A percentile compares a stretch with the other conserved stretches of the same genome.
Conservation (phyloP, 345 rosid genomes). For the Crucihimalaya himalaica region DNA sequence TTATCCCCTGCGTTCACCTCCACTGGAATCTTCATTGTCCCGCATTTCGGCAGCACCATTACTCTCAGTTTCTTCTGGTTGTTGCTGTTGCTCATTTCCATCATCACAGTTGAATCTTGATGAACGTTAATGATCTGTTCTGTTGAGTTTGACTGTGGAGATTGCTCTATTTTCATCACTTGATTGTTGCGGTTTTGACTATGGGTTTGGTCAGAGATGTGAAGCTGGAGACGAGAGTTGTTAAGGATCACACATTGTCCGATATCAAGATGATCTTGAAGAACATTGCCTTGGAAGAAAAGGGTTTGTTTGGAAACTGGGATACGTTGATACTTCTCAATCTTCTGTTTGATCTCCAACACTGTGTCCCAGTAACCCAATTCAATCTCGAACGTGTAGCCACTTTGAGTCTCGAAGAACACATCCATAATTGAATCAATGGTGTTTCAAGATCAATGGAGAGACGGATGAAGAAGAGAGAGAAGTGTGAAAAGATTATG, state of each 20-base stretch:
- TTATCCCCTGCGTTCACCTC: slow-evolving; percentile 58
- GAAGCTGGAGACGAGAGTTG: slow-evolving; percentile 27
- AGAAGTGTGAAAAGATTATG: too few relatives aligned
- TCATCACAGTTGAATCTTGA: slow-evolving; percentile 9
- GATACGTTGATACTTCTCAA: neutral
- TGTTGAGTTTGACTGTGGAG: slow-evolving; percentile 34
- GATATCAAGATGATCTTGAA: slow-evolving; percentile 9
- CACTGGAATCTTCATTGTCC: slow-evolving; percentile 58
- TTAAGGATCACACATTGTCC: neutral
- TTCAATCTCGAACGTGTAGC: neutral
- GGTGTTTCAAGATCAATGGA: neutral
- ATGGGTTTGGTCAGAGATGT: slow-evolving; percentile 28
- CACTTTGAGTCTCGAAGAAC: neutral
- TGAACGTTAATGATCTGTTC: slow-evolving; percentile 41
- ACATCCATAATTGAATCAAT: neutral
- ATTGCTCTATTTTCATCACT: slow-evolving; percentile 37
- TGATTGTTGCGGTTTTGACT: slow-evolving; percentile 15
- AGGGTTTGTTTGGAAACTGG: neutral
- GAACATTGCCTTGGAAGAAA: neutral
- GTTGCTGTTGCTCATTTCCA: neutral
- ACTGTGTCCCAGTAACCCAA: neutral
- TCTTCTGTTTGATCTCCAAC: neutral
- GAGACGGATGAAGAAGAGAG: neutral
- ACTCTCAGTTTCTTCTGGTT: slow-evolving; percentile 49
- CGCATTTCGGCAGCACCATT: slow-evolving; percentile 59